Percentiles rank a stretch among this genome's conserved stretches.
phyloP scores from a whole-genome alignment of 306 rosid genomes.

The Prunus kanzakura region DNA sequence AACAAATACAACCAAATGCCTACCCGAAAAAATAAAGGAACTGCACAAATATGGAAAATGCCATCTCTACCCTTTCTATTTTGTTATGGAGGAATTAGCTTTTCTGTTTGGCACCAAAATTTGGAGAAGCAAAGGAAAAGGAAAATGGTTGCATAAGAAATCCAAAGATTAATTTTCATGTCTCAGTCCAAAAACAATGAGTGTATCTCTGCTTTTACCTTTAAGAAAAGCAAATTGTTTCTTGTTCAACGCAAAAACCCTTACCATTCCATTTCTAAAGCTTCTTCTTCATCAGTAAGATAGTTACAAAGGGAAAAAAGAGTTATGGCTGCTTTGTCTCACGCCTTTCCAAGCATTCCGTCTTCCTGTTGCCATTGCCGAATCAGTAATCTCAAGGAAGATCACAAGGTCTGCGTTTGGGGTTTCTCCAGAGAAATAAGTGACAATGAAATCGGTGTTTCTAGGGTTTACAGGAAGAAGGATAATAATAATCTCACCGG shows the following conservation, averaged over 20 bases:
- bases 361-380: slow-evolving; percentile 37
- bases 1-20: too few species aligned
- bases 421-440: slow-evolving; percentile 30
- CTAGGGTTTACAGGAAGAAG: slow-evolving; percentile 36
- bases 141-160: too few species aligned
- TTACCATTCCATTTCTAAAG: background rate
- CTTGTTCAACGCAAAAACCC: slow-evolving; percentile 2
- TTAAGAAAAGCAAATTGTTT: background rate
- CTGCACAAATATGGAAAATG: too few species aligned
- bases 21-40: too few species aligned
- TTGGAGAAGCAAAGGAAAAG: too few species aligned
- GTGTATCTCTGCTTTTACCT: background rate
- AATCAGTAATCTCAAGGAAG: slow-evolving; percentile 24
- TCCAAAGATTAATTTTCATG: too few species aligned
- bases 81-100: too few species aligned
- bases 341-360: slow-evolving; percentile 38
- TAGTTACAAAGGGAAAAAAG: slow-evolving; percentile 1
- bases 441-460: slow-evolving; percentile 24
- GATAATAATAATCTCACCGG: slow-evolving; percentile 21
- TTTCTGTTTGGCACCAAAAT: too few species aligned
- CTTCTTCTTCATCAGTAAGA: background rate
- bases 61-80: too few species aligned
- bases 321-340: slow-evolving; percentile 67
- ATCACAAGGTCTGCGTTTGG: slow-evolving; percentile 18
- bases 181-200: background rate